A percentile compares a stretch with the other conserved stretches of the same genome.
Conservation (phyloP, 139 green algal species). For the Dunaliella primolecta region DNA sequence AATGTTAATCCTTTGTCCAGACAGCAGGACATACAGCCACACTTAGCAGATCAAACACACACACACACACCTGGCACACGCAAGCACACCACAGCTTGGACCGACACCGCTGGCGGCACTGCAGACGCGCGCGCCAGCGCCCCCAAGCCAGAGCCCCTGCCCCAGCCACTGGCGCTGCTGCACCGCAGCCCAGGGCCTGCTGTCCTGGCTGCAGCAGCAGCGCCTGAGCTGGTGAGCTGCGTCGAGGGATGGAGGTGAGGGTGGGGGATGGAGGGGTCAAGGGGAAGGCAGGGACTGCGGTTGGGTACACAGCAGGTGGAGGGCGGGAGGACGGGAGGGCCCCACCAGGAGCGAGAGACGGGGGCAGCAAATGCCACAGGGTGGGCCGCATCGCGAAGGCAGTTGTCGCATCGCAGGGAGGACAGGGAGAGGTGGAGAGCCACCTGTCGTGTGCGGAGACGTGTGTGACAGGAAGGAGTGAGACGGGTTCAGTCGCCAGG, state of each 20-base stretch:
- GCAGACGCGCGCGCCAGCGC: conserved; percentile 6
- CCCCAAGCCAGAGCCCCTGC: neutral
- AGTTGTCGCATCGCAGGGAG: conserved; percentile 69
- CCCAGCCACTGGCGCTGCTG: neutral
- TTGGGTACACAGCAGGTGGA: no score
- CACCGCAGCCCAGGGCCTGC: neutral
- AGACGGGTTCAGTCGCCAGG: no score
- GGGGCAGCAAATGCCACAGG: conserved; percentile 53
- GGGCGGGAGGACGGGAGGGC: conserved; percentile 8
- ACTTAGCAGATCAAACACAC: no score
- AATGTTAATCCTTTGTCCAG: no score
- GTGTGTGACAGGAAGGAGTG: no score
- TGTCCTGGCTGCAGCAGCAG: neutral
- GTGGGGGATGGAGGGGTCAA: no score
- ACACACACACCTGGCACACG: neutral
- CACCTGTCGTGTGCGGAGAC: neutral
- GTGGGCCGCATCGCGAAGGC: conserved; percentile 43
- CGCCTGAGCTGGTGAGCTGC: neutral
- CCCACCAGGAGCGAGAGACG: conserved; percentile 37
- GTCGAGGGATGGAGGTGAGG: neutral
- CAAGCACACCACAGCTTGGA: neutral
- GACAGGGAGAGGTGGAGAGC: conserved; percentile 35
- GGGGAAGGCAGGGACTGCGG: no score
- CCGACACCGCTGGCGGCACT: conserved; percentile 13
- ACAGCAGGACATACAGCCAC: no score